These are phyloP conservation scores for Meira miltonrushii DNA, from an alignment of 1,284 basidiomycete species.

Conservation along the genomic window DNA sequence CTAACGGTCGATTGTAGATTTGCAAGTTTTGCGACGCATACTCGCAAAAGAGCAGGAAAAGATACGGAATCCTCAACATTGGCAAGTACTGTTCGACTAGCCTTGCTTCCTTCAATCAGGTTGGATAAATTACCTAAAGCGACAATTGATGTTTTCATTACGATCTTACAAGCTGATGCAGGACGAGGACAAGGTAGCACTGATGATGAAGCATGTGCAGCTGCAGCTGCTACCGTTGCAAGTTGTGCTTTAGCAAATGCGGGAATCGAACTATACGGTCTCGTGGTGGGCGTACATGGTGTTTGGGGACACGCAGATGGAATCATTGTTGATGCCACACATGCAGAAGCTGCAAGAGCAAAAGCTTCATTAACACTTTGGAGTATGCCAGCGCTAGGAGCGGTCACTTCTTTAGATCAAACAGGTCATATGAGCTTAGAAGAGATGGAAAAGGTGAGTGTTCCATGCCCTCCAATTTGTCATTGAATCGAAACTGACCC, in stretches of 20 bases:
- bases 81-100: conserved; percentile 76
- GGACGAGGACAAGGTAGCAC: conserved; percentile 63
- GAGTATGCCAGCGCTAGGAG: conserved; percentile 84
- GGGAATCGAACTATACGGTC: conserved; percentile 77
- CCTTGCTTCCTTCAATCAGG: conserved; percentile 75
- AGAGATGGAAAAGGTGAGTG: neutral
- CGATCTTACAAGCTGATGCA: conserved; percentile 84
- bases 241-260: conserved; percentile 83
- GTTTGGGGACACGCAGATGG: conserved; percentile 42
- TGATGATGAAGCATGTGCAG: conserved; percentile 19
- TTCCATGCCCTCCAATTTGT: neutral
- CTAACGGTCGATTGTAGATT: conserved; percentile 95
- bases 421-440: neutral
- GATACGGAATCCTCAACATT: conserved; percentile 87
- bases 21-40: conserved; percentile 78
- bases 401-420: conserved; percentile 64
- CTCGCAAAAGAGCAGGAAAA: conserved; percentile 77
- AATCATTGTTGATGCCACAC: conserved; percentile 73
- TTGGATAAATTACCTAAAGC: conserved; percentile 89
- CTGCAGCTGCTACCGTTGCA: conserved; percentile 70
- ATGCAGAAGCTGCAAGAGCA: conserved; percentile 59
- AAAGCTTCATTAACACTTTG: conserved; percentile 67
- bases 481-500: neutral
- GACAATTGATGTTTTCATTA: conserved; percentile 83
- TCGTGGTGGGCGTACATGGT: conserved; percentile 68